Evolutionary conservation across 768 basidiomycete genomes (phyloP), one percentile per base, ranked within the genome.

Genomic region (Tricholoma hemisulphureum): DNA sequence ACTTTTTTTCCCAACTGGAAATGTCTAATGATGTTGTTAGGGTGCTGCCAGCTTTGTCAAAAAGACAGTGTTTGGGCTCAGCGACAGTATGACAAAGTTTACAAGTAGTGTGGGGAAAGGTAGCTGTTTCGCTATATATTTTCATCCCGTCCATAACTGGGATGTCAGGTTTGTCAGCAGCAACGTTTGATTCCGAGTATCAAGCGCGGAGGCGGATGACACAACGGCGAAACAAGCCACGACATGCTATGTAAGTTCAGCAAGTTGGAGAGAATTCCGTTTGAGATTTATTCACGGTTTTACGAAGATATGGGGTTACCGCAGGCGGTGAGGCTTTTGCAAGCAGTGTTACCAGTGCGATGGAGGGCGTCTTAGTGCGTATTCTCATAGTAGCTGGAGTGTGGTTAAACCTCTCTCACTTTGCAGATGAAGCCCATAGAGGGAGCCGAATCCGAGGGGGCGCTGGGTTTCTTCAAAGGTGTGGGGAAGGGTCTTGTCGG

Each of bases 21-120:
- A 51, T 14, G 32, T 49, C 32, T 57, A 20, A 43, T 50, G 31
- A 23, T 23, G 1, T 57, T 14, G 43, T n/a, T 64, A 95, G 89
- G 97, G 97, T 45, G 96, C 96, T 0, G 94, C 95, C 6, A 98
- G 95, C 69, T 95, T 99, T 64, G 91, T 98, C 55, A 98, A 98
- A 79, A 99, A 99, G 77, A 97, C 96, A 0, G 92, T 98, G 6
- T 99, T 98, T 65, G 97, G 97, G 34, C 70, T 99, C 41, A 91
- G 91, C 31, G 96, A 99, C 67, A 96, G 93, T 68, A 79, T 99
- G 69, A 95, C 95, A n/a, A 98, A 98, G 73, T 89, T 99, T 67
- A 98, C 97, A 2, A 93, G 95, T 61, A 97, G 94, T 70, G 86
- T 99, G 60, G 93, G 96, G 41, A 99, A 99, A 81, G 95, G 94